A percentile compares a stretch with the other conserved stretches of the same genome.
These are phyloP conservation scores for Quercus tomentella DNA, from an alignment of 331 rosid species.

Conservation along the genomic window DNA sequence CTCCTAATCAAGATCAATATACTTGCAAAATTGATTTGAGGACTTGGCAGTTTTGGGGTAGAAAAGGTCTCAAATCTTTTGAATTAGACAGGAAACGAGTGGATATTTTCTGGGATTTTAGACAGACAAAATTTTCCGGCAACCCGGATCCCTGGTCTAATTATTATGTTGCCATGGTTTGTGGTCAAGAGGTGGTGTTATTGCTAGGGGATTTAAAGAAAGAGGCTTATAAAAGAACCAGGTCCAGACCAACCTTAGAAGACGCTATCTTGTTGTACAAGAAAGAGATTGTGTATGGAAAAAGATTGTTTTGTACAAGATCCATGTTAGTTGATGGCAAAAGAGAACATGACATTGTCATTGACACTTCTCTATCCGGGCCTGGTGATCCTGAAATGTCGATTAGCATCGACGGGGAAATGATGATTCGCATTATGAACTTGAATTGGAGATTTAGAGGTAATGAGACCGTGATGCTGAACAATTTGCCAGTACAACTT, in stretches of 20 bases:
- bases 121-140: slow-evolving; percentile 18
- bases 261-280: slow-evolving; percentile 30
- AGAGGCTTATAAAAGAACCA: slow-evolving; percentile 26
- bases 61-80: slow-evolving; percentile 29
- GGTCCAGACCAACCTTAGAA: slow-evolving; percentile 21
- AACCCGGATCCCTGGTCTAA: slow-evolving; percentile 17
- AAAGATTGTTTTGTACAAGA: slow-evolving; percentile 20
- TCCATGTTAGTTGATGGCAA: slow-evolving; percentile 18
- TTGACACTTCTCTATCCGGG: slow-evolving; percentile 21
- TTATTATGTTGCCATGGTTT: slow-evolving; percentile 32
- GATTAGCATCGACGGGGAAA: slow-evolving; percentile 21
- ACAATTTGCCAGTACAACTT: slow-evolving; percentile 17
- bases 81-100: slow-evolving; percentile 15
- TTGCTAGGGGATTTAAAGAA: slow-evolving; percentile 24
- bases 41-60: slow-evolving; percentile 21
- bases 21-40: slow-evolving; percentile 25
- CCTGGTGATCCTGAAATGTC: slow-evolving; percentile 32
- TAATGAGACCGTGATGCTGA: slow-evolving; percentile 19
- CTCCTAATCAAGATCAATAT: background rate
- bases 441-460: slow-evolving; percentile 40
- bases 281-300: slow-evolving; percentile 29
- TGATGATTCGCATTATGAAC: slow-evolving; percentile 23
- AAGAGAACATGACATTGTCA: slow-evolving; percentile 25
- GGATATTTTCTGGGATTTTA: slow-evolving; percentile 29
- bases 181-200: slow-evolving; percentile 15